Conservation (phyloP, 768 basidiomycete genomes). For the Lanmaoa pseudosensibilis region DNA sequence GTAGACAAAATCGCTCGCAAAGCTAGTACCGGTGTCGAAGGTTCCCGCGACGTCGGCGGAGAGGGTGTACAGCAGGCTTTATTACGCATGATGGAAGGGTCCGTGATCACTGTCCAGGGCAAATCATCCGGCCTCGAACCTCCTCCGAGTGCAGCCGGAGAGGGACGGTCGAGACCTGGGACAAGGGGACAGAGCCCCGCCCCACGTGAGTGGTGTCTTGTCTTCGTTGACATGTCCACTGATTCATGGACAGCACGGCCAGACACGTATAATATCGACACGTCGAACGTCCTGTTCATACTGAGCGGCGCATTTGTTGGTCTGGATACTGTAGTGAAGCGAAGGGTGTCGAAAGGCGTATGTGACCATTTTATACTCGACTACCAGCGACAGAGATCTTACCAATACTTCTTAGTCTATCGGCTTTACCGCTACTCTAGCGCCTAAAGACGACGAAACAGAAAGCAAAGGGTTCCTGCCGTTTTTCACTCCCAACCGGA, state of each 20-base stretch:
- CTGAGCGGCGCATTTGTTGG: conserved; percentile 95
- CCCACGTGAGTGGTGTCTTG: conserved; percentile 20
- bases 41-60: conserved; percentile 86
- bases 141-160: conserved; percentile 43
- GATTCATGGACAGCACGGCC: conserved; percentile 46
- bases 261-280: conserved; percentile 78
- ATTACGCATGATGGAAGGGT: conserved; percentile 92
- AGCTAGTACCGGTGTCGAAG: conserved; percentile 56
- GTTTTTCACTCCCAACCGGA: conserved; percentile 78
- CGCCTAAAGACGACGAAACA: conserved; percentile 41
- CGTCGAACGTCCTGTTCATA: conserved; percentile 92
- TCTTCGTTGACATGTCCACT: neutral
- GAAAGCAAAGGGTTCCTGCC: conserved; percentile 43
- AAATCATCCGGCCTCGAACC: conserved; percentile 55
- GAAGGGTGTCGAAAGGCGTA: conserved; percentile 83
- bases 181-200: conserved; percentile 45
- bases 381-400: neutral
- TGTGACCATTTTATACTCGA: conserved; percentile 29
- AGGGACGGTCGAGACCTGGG: conserved; percentile 50
- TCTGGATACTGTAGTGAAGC: conserved; percentile 76
- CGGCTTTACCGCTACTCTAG: conserved; percentile 69
- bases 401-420: conserved; percentile 63
- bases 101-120: conserved; percentile 76
- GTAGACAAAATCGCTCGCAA: conserved; percentile 89
- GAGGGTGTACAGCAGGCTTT: conserved; percentile 96